Conservation (phyloP, 805 yeast species). For the Saccharomyces kudriavzevii region DNA sequence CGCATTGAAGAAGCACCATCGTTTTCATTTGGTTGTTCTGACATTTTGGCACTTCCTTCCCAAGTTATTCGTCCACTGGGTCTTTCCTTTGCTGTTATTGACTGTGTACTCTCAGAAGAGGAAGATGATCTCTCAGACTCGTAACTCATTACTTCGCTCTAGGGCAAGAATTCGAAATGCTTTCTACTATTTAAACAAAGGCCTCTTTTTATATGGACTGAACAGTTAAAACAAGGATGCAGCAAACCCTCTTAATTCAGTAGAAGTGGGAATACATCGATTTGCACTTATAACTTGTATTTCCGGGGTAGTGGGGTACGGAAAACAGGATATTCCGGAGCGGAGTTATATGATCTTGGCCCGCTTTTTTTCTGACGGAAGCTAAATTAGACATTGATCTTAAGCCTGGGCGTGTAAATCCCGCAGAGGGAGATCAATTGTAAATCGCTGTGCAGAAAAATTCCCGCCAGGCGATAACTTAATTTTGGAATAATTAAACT, state of each 20-base stretch:
- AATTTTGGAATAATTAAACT: background rate
- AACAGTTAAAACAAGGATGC: background rate
- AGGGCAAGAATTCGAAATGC: background rate
- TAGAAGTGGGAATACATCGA: background rate
- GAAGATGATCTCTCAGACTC: slow-evolving; percentile 3
- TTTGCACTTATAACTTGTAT: no score
- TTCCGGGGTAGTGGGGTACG: background rate
- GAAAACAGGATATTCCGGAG: background rate
- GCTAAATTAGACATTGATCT: no score
- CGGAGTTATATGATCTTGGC: background rate
- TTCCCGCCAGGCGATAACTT: background rate
- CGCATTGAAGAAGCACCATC: background rate
- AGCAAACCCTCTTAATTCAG: background rate
- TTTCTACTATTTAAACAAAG: background rate
- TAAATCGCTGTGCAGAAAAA: background rate
- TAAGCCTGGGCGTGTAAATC: background rate
- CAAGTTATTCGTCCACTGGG: slow-evolving; percentile 2
- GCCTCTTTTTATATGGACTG: background rate
- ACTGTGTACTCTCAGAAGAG: slow-evolving; percentile 1
- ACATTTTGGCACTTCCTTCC: background rate
- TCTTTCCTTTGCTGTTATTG: background rate
- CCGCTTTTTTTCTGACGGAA: no score
- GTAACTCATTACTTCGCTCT: slow-evolving; percentile 1
- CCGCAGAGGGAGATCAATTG: background rate
- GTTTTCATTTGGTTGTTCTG: background rate